Percentiles rank a stretch among this genome's conserved stretches.
phyloP scores from a whole-genome alignment of 2,329 filamentous ascomycete genomes.

The Cercospora nicotianae region DNA sequence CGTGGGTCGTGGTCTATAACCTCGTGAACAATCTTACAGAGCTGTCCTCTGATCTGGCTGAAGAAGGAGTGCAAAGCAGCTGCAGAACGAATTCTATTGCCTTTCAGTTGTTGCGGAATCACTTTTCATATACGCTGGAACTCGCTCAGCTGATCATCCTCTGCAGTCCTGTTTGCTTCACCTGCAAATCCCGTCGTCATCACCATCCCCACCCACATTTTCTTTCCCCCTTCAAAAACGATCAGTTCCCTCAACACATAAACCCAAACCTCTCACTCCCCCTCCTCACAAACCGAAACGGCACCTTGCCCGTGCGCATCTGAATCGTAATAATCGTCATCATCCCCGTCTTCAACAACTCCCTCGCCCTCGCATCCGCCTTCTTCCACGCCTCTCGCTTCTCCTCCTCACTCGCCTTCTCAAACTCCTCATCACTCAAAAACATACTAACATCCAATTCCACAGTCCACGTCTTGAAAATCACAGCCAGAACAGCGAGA shows the following conservation, averaged over 20 bases:
- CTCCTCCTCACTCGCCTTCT: slow-evolving; percentile 48
- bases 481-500: slow-evolving; percentile 53
- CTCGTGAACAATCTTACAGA: neutral
- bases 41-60: neutral
- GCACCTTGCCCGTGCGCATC: slow-evolving; percentile 63
- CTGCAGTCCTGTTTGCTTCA: neutral
- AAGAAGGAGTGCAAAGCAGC: neutral
- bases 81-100: neutral
- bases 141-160: neutral
- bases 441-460: slow-evolving; percentile 64
- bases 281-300: slow-evolving; percentile 66
- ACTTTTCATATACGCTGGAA: neutral
- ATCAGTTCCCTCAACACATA: neutral
- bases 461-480: slow-evolving; percentile 61
- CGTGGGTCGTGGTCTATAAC: neutral
- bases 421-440: slow-evolving; percentile 45
- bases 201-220: neutral
- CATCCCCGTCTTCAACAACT: slow-evolving; percentile 56
- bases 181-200: neutral
- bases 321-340: slow-evolving; percentile 70
- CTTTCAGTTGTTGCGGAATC: neutral
- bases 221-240: neutral
- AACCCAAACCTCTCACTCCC: slow-evolving; percentile 65
- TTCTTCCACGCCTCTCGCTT: slow-evolving; percentile 59
- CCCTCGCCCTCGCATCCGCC: slow-evolving; percentile 58